Conservation (phyloP, 352 stramenopile species). For the Globisporangium cystogenes region DNA sequence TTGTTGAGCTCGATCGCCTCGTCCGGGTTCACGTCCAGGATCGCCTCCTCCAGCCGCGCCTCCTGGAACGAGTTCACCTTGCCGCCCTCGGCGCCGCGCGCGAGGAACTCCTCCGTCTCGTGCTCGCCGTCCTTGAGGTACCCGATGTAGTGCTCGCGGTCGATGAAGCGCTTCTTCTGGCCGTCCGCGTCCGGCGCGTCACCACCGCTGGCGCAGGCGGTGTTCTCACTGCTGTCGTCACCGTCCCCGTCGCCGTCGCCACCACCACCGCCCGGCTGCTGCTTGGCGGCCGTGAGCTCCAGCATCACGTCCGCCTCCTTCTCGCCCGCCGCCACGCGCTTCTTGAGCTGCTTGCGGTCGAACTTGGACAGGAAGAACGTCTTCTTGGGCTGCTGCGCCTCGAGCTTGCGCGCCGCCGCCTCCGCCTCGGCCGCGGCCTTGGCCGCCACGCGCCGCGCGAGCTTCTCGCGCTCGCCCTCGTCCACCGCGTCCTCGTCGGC, state of each 20-base stretch:
- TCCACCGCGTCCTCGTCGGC: constrained; percentile 20
- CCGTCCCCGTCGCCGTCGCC: not conserved
- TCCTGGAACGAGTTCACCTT: constrained; percentile 78
- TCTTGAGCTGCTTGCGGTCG: constrained; percentile 94
- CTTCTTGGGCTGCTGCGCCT: constrained; percentile 37
- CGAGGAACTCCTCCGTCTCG: constrained; percentile 68
- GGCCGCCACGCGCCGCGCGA: constrained; percentile 2
- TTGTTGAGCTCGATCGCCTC: constrained; percentile 97
- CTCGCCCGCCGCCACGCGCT: constrained; percentile 68
- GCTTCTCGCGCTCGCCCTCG: constrained; percentile 22
- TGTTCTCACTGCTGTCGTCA: constrained; percentile 1
- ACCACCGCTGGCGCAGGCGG: no score
- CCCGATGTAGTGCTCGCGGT: constrained; percentile 83
- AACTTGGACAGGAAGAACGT: constrained; percentile 92
- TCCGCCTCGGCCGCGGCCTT: constrained; percentile 9
- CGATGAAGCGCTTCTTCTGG: constrained; percentile 45
- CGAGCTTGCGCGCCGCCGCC: constrained; percentile 1
- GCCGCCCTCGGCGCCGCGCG: constrained; percentile 66
- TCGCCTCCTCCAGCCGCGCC: constrained; percentile 92
- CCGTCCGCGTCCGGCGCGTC: constrained; percentile 11
- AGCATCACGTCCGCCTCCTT: constrained; percentile 75
- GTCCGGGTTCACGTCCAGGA: constrained; percentile 98
- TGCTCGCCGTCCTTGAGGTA: constrained; percentile 81
- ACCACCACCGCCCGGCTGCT: constrained; percentile 10
- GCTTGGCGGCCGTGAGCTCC: constrained; percentile 41